Evolutionary conservation across 2,329 filamentous ascomycete genomes (phyloP).

Genomic region (Paraphoma chrysanthemicola): DNA sequence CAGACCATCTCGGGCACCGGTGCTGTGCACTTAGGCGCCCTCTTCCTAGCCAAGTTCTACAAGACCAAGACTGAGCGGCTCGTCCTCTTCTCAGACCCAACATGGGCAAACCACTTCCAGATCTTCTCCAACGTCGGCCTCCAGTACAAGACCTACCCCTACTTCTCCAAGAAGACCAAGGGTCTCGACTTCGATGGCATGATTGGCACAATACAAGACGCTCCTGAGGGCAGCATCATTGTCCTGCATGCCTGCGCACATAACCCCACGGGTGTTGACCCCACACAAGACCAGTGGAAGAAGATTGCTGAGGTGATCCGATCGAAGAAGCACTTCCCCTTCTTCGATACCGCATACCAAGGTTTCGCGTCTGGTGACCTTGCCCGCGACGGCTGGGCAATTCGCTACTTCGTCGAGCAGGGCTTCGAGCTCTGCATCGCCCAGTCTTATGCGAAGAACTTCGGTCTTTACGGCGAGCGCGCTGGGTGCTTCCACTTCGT

Average conservation of each 20-base stretch:
- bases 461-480: conserved; percentile 92
- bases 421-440: conserved; percentile 73
- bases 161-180: conserved; percentile 88
- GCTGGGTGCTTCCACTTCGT: conserved; percentile 97
- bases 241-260: conserved; percentile 95
- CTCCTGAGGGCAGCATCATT: conserved; percentile 82
- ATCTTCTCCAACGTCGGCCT: conserved; percentile 93
- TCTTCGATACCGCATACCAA: conserved; percentile 98
- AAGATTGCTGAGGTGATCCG: conserved; percentile 81
- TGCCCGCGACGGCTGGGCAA: conserved; percentile 83
- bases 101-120: conserved; percentile 98
- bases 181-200: conserved; percentile 93
- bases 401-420: conserved; percentile 91
- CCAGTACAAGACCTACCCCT: conserved; percentile 82
- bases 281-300: conserved; percentile 92
- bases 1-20: conserved; percentile 98
- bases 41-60: conserved; percentile 95
- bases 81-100: conserved; percentile 92
- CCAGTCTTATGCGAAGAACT: conserved; percentile 64
- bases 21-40: conserved; percentile 88
- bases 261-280: conserved; percentile 97
- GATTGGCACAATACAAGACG: conserved; percentile 70
- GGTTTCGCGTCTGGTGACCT: conserved; percentile 95
- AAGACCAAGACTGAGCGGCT: conserved; percentile 67
- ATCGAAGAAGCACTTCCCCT: conserved; percentile 86